phyloP scores from a whole-genome alignment of 768 basidiomycete genomes.

The Rhizopogon rudus region DNA sequence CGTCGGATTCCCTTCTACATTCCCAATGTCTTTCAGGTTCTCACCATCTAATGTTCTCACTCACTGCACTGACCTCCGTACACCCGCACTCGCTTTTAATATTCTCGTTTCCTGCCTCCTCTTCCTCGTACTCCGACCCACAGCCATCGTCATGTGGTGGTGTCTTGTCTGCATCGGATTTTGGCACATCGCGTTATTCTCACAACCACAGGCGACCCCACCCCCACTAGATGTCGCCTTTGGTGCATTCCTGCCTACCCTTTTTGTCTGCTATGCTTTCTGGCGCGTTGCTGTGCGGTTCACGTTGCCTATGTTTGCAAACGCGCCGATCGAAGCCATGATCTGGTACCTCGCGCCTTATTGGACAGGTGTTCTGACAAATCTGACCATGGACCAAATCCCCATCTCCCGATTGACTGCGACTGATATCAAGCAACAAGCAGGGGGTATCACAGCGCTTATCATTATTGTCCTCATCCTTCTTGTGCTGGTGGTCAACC shows the following conservation, averaged over 20 bases:
- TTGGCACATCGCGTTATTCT: constrained; percentile 82
- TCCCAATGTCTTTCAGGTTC: constrained; percentile 69
- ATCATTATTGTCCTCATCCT: constrained; percentile 65
- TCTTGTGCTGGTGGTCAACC: constrained; percentile 59
- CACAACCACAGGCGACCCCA: constrained; percentile 61
- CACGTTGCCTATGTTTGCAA: constrained; percentile 63
- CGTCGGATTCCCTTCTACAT: constrained; percentile 67
- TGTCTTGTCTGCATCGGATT: constrained; percentile 78
- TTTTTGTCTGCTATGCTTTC: constrained; percentile 76
- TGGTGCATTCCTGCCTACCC: constrained; percentile 66
- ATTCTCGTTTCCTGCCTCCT: constrained; percentile 60
- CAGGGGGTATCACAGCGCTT: constrained; percentile 64
- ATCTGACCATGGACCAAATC: constrained; percentile 64
- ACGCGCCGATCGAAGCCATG: constrained; percentile 65
- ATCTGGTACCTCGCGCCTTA: constrained; percentile 73
- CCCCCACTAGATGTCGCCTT: constrained; percentile 73
- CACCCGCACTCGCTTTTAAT: constrained; percentile 69
- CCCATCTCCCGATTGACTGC: constrained; percentile 75
- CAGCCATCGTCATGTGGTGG: constrained; percentile 66
- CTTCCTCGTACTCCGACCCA: constrained; percentile 70
- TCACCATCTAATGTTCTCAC: constrained; percentile 39
- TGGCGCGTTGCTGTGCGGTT: constrained; percentile 76
- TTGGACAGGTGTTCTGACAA: constrained; percentile 75
- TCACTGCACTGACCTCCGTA: constrained; percentile 70
- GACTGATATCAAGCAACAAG: constrained; percentile 57